Conservation (phyloP, 768 basidiomycete genomes). For the Lentinula boryana region DNA sequence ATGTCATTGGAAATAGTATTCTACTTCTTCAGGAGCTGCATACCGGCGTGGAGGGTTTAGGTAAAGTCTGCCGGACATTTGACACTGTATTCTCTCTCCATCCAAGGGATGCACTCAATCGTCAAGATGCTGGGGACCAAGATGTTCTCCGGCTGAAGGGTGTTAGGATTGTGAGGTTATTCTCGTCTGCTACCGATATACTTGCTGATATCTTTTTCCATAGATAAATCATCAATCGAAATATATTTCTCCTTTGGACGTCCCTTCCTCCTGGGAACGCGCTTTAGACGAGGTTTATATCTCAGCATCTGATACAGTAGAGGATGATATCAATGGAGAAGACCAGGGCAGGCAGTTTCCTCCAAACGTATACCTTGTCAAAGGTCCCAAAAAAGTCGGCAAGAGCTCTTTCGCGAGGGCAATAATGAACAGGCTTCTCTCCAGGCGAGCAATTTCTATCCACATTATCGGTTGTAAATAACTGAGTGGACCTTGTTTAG, state of each 20-base stretch:
- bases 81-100: slow-evolving; percentile 49
- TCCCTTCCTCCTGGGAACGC: slow-evolving; percentile 32
- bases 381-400: slow-evolving; percentile 81
- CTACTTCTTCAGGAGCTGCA: slow-evolving; percentile 52
- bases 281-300: slow-evolving; percentile 22
- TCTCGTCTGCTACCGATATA: neutral
- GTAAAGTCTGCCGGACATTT: slow-evolving; percentile 55
- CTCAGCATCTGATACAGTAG: slow-evolving; percentile 10
- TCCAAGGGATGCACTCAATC: slow-evolving; percentile 33
- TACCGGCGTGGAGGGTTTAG: slow-evolving; percentile 64
- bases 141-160: slow-evolving; percentile 41
- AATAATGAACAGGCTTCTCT: slow-evolving; percentile 62
- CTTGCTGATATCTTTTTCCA: neutral
- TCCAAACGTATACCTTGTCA: slow-evolving; percentile 51
- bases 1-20: slow-evolving; percentile 19
- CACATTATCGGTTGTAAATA: neutral
- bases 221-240: slow-evolving; percentile 31
- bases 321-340: neutral
- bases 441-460: slow-evolving; percentile 32
- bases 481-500: slow-evolving; percentile 26
- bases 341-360: neutral
- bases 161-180: slow-evolving; percentile 38
- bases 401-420: slow-evolving; percentile 86
- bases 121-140: slow-evolving; percentile 10
- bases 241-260: slow-evolving; percentile 29